Base-by-base conservation (phyloP, 2,329 filamentous ascomycete species). In the Teratosphaeria destructans region DNA sequence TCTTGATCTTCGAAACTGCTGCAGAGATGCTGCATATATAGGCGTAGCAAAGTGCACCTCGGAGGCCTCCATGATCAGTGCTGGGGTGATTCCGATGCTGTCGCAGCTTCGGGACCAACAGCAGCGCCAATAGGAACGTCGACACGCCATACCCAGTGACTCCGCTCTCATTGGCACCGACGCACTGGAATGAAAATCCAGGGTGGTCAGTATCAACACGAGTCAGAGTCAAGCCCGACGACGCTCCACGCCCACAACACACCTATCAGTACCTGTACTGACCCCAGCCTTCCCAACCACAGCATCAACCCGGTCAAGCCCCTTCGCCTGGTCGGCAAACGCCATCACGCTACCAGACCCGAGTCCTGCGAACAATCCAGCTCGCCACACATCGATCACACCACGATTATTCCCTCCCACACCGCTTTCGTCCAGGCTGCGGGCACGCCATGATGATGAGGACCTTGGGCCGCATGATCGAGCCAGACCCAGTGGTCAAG, bases 81-180 rank as follows among this genome's bases (percentile, higher is more conserved):
- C 70, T 0, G 78, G 75, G 2, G 65, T 68, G 8, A 63, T 71
- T 59, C 23, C 68, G 66, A 70, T 65, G 71, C 16, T 61, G 71
- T 56, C 76, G 76, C 3, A 85, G 71, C 64, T 78, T 81, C 0
- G 82, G 82, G 23, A 85, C 60, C 2, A 84, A 52, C 0, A 82
- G 70, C 0, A 79, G 62, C 0, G 74, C 77, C 0, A 85, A 71
- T 1, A 85, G 66, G 49, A 83, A 75, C 0, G 79, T 82, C 12
- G 72, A 75, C 59, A 85, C 71, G 10, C 82, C 79, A 59, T 85
- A 85, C 57, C 81, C 76, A 0, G 78, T 80, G 47, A 85, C 63
- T 0, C 69, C 77, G 16, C 63, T 67, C 69, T 85, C 82, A 47
- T 79, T 72, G 0, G 72, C 77, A 58, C 82, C 79, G 14, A 66